Base-by-base conservation (phyloP, 202 grass and related monocot genomes). In the Dendrocalamus latiflorus region DNA sequence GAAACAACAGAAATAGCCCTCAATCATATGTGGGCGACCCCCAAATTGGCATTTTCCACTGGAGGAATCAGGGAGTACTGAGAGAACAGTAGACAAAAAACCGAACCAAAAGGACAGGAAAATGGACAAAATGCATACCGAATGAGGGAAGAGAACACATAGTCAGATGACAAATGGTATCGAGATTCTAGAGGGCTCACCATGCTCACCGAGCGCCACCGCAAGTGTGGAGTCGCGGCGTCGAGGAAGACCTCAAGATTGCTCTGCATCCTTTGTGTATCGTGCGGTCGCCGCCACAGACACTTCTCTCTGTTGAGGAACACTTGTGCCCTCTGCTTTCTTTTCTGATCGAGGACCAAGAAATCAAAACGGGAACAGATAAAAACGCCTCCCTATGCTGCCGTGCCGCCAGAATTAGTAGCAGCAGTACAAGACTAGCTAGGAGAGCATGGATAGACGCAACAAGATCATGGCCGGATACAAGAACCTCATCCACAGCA, bases 171-270 rank as follows among this genome's bases (percentile, higher is more conserved):
- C 15, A 17, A 17, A 50, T 6, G 15, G 16, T 18, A 17, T 17
- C 1, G 1, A 6, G 45, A 48, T 71, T 24, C 14, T 7, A 49
- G 6, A 17, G 45, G 6, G 12, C 26, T 45, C n/a, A n/a, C n/a
- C n/a, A n/a, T 57, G 16, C 61, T 14, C 5, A 50, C 18, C 2
- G 83, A 85, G 4, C 83, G 56, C 83, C 83, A 85, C 17, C 21
- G 55, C 33, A 85, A 49, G 1, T 3, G 17, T 6, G 83, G 75
- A 69, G 83, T 72, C 11, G 75, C 65, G 2, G 83, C 75, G 6
- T 28, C 33, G 51, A 85, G 83, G 66, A 85, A 85, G 44, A 4
- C 66, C 66, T 85, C 75, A 48, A 85, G 75, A 9, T 85, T 78
- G 38, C 66, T 78, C 74, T 48, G 5, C 26, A 75, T 74, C 43